Evolutionary conservation across 31 red algal genomes (phyloP).

Genomic region (Odonthalia washingtoniensis): DNA sequence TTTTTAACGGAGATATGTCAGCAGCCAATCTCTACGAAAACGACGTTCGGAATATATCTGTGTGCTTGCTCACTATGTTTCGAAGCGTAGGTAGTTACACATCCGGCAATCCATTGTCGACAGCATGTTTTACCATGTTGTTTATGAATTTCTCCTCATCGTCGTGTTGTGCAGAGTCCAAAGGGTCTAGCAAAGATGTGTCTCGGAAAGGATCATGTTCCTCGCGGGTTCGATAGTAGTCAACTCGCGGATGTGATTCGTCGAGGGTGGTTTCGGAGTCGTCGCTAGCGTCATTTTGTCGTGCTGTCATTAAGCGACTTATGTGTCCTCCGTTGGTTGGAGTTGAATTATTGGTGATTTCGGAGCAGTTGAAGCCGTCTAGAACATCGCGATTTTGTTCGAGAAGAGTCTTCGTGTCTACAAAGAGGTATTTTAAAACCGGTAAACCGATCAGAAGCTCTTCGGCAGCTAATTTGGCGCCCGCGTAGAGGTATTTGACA

Average conservation of each 20-base stretch:
- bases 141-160: not conserved
- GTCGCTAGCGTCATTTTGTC: not conserved
- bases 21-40: conserved; percentile 35
- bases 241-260: conserved; percentile 1
- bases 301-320: conserved; percentile 30
- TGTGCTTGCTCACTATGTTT: not conserved
- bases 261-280: not conserved
- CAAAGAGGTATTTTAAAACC: conserved; percentile 13
- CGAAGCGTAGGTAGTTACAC: not conserved
- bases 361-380: conserved; percentile 13
- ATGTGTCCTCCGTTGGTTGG: conserved; percentile 24
- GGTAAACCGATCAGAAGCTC: conserved; percentile 48
- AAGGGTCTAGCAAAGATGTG: conserved; percentile 40
- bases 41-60: conserved; percentile 27
- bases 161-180: conserved; percentile 15
- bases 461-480: conserved; percentile 34
- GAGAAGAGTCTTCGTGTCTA: not conserved
- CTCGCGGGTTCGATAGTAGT: conserved; percentile 6
- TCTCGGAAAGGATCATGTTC: conserved; percentile 38
- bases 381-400: not conserved
- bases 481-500: conserved; percentile 12
- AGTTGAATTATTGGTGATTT: too few species aligned
- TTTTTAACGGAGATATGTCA: conserved; percentile 19
- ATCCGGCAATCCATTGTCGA: conserved; percentile 21
- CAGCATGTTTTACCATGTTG: not conserved